Evolutionary conservation across 306 rosid species (phyloP).

Genomic region (Crataegus laevigata): DNA sequence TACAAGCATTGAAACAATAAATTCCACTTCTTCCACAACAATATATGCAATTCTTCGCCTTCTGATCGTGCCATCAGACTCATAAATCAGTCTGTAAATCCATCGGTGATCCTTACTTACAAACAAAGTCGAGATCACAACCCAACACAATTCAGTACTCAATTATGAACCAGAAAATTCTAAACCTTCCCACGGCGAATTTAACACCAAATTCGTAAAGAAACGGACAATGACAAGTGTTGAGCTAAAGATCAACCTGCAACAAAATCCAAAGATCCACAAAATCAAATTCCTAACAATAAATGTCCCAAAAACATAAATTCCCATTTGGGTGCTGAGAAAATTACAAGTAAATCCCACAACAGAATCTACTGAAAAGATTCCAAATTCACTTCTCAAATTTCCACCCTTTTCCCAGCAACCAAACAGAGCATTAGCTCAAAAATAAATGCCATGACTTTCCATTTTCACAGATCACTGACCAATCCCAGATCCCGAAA

Average conservation of each 20-base stretch:
- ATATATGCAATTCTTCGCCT: slow-evolving; percentile 6
- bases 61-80: slow-evolving; percentile 17
- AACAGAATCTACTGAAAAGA: slow-evolving; percentile 13
- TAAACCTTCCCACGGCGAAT: slow-evolving; percentile 2
- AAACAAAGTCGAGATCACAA: slow-evolving; percentile 11
- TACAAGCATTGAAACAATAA: slow-evolving; percentile 44
- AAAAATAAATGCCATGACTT: slow-evolving; percentile 3
- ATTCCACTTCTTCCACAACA: slow-evolving; percentile 33
- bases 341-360: slow-evolving; percentile 8
- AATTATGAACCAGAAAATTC: slow-evolving; percentile 18
- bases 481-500: slow-evolving; percentile 31
- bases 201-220: slow-evolving; percentile 12
- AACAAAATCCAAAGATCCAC: slow-evolving; percentile 34
- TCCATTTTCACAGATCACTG: slow-evolving; percentile 4
- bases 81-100: slow-evolving; percentile 11
- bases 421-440: slow-evolving; percentile 11
- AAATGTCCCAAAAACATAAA: background rate
- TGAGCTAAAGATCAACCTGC: slow-evolving; percentile 44
- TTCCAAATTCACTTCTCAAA: slow-evolving; percentile 14
- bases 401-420: slow-evolving; percentile 14
- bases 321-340: background rate
- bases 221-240: slow-evolving; percentile 6
- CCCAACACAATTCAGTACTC: background rate
- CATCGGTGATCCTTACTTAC: slow-evolving; percentile 8
- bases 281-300: slow-evolving; percentile 14